Evolutionary conservation across 139 green algal species (phyloP).

Genomic region (Volvox africanus): DNA sequence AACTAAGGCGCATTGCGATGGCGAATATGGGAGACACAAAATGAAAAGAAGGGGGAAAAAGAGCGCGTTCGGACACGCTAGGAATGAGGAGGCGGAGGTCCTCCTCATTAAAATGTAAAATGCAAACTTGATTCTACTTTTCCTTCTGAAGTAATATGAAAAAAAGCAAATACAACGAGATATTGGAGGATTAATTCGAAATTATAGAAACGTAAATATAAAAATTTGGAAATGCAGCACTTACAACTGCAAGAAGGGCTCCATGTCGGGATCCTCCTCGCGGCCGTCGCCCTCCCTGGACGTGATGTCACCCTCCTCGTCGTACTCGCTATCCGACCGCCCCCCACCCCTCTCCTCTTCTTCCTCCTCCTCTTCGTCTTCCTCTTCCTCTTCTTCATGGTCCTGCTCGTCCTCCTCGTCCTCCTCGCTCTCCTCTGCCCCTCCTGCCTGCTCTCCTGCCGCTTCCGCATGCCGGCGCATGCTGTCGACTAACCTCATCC

Average conservation of each 20-base stretch:
- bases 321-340: neutral
- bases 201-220: neutral
- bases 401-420: neutral
- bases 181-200: neutral
- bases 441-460: no score
- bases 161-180: neutral
- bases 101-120: neutral
- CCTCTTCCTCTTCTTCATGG: neutral
- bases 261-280: constrained; percentile 36
- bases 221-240: neutral
- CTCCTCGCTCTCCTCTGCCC: no score
- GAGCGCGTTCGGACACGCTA: neutral
- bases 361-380: neutral
- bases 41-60: neutral
- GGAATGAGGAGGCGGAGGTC: no score
- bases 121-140: neutral
- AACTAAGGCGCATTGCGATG: neutral
- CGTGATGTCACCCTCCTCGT: neutral
- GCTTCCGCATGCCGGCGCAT: no score
- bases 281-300: neutral
- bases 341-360: neutral
- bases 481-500: no score
- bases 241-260: constrained; percentile 39
- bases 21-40: neutral
- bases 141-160: neutral